phyloP scores from a whole-genome alignment of 139 green algal species.

The Asterochloris sp. region DNA sequence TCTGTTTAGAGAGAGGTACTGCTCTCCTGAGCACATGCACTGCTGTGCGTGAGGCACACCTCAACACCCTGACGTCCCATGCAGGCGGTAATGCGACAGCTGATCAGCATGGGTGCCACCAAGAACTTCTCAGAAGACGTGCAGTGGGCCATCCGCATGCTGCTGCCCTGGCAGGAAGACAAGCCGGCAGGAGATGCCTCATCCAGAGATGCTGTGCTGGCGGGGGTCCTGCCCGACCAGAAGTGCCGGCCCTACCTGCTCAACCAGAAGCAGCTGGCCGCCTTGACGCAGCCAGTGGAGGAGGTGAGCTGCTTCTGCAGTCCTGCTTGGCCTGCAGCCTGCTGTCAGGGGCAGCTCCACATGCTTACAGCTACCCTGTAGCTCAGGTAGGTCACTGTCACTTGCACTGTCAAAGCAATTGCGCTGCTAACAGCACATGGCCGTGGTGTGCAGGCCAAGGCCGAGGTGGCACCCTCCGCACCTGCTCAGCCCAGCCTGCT shows the following conservation, averaged over 20 bases:
- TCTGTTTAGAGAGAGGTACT: too few relatives aligned
- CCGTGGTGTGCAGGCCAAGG: too few relatives aligned
- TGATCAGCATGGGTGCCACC: conserved; percentile 13
- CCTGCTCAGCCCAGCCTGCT: too few relatives aligned
- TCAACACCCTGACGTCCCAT: not conserved
- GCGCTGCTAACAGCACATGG: too few relatives aligned
- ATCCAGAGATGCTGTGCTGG: not conserved
- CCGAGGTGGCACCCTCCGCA: too few relatives aligned
- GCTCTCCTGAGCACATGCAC: too few relatives aligned
- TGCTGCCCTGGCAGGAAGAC: conserved; percentile 16
- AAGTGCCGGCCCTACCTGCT: conserved; percentile 13
- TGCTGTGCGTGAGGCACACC: too few relatives aligned
- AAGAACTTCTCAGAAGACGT: conserved; percentile 19
- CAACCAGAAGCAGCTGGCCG: conserved; percentile 7
- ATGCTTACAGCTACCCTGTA: too few relatives aligned
- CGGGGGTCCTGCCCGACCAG: not conserved
- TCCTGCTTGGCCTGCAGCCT: too few relatives aligned
- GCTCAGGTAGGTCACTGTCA: too few relatives aligned
- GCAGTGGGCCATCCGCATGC: conserved; percentile 28
- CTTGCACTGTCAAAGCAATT: too few relatives aligned
- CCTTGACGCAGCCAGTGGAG: not conserved
- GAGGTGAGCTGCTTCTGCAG: not conserved
- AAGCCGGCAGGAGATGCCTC: not conserved
- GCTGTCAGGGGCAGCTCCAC: too few relatives aligned
- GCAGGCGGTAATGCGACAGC: conserved; percentile 25